Evolutionary conservation across 1,284 basidiomycete species (phyloP).

Genomic region (Trichosporon sp.): DNA sequence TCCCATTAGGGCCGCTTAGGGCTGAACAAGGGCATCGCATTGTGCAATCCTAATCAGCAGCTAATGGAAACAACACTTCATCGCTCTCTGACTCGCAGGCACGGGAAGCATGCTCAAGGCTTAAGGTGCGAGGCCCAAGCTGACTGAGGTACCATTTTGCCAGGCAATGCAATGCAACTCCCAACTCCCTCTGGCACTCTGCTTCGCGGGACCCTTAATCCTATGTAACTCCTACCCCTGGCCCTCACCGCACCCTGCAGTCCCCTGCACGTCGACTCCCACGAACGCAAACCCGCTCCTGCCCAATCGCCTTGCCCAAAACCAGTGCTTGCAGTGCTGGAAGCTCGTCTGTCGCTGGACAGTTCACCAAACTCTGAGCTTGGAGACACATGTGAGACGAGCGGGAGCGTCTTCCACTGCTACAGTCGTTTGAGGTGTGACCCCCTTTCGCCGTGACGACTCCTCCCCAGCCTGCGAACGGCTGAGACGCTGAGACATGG

Average conservation of each 20-base stretch:
- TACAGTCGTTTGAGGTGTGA: neutral
- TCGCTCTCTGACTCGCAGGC: neutral
- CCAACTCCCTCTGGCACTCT: neutral
- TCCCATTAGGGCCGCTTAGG: neutral
- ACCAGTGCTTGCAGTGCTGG: neutral
- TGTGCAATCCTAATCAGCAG: neutral
- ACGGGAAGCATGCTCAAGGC: neutral
- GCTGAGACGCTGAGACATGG: neutral
- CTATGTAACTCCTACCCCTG: conserved; percentile 12
- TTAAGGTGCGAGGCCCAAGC: neutral
- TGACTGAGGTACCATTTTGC: neutral
- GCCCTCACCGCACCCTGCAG: neutral
- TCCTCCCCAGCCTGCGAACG: neutral
- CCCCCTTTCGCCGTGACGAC: no score
- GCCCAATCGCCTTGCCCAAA: neutral
- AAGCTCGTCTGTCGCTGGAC: neutral
- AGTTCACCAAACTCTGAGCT: neutral
- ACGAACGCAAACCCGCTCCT: neutral
- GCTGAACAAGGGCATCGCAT: neutral
- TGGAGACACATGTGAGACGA: conserved; percentile 9
- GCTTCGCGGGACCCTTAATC: conserved; percentile 10
- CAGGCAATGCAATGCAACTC: neutral
- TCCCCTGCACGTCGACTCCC: neutral
- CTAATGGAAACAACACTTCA: neutral
- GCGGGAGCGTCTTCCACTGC: neutral